Evolutionary conservation across 1,139 yeast genomes (phyloP).

Genomic region (Blastobotrys raffinosifermentans): DNA sequence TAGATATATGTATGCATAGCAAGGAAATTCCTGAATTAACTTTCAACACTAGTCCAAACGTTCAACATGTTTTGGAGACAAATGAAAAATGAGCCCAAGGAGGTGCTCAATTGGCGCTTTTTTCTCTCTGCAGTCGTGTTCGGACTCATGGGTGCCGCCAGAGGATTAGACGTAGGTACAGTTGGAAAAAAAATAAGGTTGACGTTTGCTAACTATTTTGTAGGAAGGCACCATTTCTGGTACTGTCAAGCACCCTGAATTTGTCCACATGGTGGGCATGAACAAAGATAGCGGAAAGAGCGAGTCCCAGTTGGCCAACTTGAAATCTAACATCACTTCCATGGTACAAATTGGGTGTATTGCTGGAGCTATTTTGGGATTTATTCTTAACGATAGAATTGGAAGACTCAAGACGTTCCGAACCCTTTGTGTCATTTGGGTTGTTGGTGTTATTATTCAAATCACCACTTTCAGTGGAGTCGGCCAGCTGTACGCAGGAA

Average conservation of each 20-base stretch:
- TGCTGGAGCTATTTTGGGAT: conserved; percentile 50
- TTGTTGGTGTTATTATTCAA: conserved; percentile 45
- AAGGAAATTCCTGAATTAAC: too few species aligned
- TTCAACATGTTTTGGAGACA: too few species aligned
- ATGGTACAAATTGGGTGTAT: conserved; percentile 61
- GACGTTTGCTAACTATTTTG: too few species aligned
- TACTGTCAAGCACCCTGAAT: conserved; percentile 41
- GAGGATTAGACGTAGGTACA: conserved; percentile 64
- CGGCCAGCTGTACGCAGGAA: conserved; percentile 51
- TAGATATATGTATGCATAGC: too few species aligned
- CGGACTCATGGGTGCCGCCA: conserved; percentile 53
- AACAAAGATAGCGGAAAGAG: conserved; percentile 15
- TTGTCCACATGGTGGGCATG: conserved; percentile 35
- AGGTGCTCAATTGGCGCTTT: too few species aligned
- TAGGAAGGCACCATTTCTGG: conserved; percentile 52
- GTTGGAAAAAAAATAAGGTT: too few species aligned
- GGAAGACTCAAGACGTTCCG: conserved; percentile 54
- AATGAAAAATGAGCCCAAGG: too few species aligned
- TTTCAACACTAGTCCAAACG: too few species aligned
- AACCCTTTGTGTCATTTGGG: conserved; percentile 39
- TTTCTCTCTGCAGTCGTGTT: conserved; percentile 46
- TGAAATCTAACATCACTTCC: conserved; percentile 50
- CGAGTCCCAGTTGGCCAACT: too few species aligned
- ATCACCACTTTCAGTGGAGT: conserved; percentile 37
- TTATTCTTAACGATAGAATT: conserved; percentile 45